Base-by-base conservation (phyloP, 208 protist genomes). In the Blastocrithidia nonstop region DNA sequence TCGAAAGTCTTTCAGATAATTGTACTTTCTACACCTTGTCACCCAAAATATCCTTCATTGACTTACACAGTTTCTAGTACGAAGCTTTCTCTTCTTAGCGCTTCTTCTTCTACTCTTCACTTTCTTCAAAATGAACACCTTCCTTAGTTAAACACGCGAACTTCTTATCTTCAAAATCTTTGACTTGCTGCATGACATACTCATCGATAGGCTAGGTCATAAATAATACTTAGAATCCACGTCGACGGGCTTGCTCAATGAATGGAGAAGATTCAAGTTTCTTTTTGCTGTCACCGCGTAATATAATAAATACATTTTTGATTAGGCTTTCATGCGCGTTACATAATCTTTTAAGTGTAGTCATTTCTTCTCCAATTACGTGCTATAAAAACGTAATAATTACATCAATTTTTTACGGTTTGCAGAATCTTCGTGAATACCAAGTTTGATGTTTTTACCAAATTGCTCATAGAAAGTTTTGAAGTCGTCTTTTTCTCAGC, bases 1-100 rank as follows among this genome's bases (percentile, higher is more conserved):
- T 69, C 25, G 95, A 81, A 0, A 99, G 44, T 43, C 95, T 69
- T 53, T 96, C 86, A 17, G 93, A 96, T 13, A 97, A 40, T 32
- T 97, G 66, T 15, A 99, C 98, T 75, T 98, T 99, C 72, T 98
- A 94, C 44, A 99, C 87, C 75, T 99, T 98, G 62, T 99, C 96
- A 45, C 95, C 97, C n/a, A n/a, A 79, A 50, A 98, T 95, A 20
- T 99, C 97, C 84, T 99, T 99, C 52, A 99, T 95, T 28, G 84
- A 56, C 72, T 95, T 98, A 82, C 74, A 94, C 38, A 99, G 76
- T 45, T 69, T 66, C 73, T 98, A 94, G 71, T 74, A 95, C 9
- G 67, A 53, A 11, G 79, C 71, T 70, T 97, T 96, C 37, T 88
- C 50, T 54, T 98, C 94, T 72, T 99, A 96, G 23, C 60, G 57